Percentiles rank a stretch among this genome's conserved stretches.
Evolutionary conservation across 805 yeast species (phyloP).

Genomic region (Metschnikowia colocasiae): DNA sequence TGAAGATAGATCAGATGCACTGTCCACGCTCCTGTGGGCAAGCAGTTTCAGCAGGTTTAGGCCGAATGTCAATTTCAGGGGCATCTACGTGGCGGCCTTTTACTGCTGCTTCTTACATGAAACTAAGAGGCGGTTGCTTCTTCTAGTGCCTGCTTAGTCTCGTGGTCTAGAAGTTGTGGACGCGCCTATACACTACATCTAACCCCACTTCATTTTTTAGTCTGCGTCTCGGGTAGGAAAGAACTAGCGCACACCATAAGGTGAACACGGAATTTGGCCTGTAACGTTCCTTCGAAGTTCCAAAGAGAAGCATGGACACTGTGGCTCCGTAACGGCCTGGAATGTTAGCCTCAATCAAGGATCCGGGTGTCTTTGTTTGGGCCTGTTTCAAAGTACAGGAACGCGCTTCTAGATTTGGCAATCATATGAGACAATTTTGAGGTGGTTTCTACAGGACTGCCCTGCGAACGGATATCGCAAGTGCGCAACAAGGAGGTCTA

Average conservation of each 20-base stretch:
- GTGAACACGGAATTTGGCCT: background rate
- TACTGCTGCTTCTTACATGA: background rate
- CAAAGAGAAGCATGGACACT: background rate
- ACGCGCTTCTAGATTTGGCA: conserved; percentile 6
- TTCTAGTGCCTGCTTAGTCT: background rate
- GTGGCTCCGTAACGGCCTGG: background rate
- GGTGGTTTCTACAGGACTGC: conserved; percentile 1
- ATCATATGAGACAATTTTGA: conserved; percentile 3
- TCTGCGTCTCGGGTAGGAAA: background rate
- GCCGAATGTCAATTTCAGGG: background rate
- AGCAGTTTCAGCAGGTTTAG: background rate
- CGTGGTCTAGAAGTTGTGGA: background rate
- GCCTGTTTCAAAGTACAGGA: background rate
- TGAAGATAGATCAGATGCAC: background rate
- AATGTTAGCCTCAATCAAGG: background rate
- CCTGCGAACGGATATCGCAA: background rate
- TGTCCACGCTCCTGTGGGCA: background rate
- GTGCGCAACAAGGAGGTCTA: conserved; percentile 4
- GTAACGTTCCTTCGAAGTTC: background rate
- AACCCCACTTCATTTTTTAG: background rate
- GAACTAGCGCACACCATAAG: background rate
- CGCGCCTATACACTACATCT: conserved; percentile 1
- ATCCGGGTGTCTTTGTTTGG: background rate
- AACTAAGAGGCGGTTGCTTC: background rate
- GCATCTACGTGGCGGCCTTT: background rate